Conservation (phyloP, 192 early-diverging fungal genomes). For the Martensiomyces pterosporus region DNA sequence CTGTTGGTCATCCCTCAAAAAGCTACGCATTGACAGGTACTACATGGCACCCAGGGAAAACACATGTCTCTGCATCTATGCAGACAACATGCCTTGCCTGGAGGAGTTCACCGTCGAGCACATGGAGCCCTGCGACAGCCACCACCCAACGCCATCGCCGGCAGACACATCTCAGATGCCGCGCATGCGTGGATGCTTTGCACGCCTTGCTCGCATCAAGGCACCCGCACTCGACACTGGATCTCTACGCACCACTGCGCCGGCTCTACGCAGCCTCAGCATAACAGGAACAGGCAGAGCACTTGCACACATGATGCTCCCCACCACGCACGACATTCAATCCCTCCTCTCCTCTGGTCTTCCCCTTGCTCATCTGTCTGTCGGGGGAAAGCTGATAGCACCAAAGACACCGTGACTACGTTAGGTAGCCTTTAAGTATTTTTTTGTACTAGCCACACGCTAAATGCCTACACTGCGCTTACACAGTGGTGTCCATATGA, state of each 20-base stretch:
- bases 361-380: constrained; percentile 6
- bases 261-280: constrained; percentile 11
- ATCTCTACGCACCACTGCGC: constrained; percentile 6
- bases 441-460: too few relatives aligned
- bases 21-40: neutral
- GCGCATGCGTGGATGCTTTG: constrained; percentile 12
- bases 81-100: constrained; percentile 16
- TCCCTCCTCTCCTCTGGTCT: constrained; percentile 13
- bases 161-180: constrained; percentile 16
- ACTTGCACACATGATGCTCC: constrained; percentile 8
- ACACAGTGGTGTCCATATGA: neutral
- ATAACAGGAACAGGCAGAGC: constrained; percentile 10
- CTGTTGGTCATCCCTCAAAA: neutral
- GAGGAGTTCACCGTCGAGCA: constrained; percentile 3
- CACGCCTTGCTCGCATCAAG: constrained; percentile 6
- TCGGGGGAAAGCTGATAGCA: too few relatives aligned
- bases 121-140: constrained; percentile 27
- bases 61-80: constrained; percentile 6
- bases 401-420: too few relatives aligned
- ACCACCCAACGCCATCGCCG: constrained; percentile 7
- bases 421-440: too few relatives aligned
- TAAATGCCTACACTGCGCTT: neutral
- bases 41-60: neutral
- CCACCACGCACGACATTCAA: constrained; percentile 8
- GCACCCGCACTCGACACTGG: constrained; percentile 22